phyloP scores from a whole-genome alignment of 208 protist species.

The Herpetomonas tarakana region DNA sequence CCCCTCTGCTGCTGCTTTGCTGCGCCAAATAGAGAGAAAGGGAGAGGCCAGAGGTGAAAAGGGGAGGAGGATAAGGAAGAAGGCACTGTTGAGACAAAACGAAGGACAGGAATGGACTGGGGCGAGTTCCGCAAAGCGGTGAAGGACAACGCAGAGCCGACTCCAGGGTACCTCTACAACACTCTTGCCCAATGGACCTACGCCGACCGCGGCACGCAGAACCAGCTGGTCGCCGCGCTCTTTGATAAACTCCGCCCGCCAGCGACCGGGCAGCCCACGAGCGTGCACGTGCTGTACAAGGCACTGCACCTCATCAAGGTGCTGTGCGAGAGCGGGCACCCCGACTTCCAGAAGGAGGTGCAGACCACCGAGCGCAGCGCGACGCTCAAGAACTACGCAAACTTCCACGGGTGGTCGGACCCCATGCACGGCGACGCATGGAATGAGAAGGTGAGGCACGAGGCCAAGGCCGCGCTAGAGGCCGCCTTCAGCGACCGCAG shows the following conservation, averaged over 20 bases:
- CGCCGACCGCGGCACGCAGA: constrained; percentile 30
- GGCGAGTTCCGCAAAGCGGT: constrained; percentile 40
- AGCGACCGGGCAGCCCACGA: constrained; percentile 10
- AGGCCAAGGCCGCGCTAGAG: constrained; percentile 45
- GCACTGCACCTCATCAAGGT: constrained; percentile 58
- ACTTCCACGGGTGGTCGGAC: constrained; percentile 43
- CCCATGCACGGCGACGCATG: constrained; percentile 40
- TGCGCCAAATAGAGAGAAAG: too few relatives aligned
- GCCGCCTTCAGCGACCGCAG: constrained; percentile 33
- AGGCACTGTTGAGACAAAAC: too few relatives aligned
- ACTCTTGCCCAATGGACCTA: constrained; percentile 55
- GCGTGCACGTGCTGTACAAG: constrained; percentile 54
- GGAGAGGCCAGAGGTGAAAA: too few relatives aligned
- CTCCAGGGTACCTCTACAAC: constrained; percentile 45
- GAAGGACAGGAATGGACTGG: constrained; percentile 57
- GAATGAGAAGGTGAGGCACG: constrained; percentile 60
- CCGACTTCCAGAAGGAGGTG: constrained; percentile 64
- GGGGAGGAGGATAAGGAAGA: too few relatives aligned
- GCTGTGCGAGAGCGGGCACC: constrained; percentile 57
- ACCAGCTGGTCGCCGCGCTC: constrained; percentile 39
- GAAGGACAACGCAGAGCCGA: constrained; percentile 46
- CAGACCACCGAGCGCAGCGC: constrained; percentile 25
- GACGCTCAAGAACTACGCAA: constrained; percentile 17
- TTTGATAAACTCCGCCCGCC: constrained; percentile 34
- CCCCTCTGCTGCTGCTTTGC: too few relatives aligned